Percentiles rank a stretch among this genome's conserved stretches.
Evolutionary conservation across 2,329 filamentous ascomycete genomes (phyloP).

Genomic region (Verticillium longisporum): DNA sequence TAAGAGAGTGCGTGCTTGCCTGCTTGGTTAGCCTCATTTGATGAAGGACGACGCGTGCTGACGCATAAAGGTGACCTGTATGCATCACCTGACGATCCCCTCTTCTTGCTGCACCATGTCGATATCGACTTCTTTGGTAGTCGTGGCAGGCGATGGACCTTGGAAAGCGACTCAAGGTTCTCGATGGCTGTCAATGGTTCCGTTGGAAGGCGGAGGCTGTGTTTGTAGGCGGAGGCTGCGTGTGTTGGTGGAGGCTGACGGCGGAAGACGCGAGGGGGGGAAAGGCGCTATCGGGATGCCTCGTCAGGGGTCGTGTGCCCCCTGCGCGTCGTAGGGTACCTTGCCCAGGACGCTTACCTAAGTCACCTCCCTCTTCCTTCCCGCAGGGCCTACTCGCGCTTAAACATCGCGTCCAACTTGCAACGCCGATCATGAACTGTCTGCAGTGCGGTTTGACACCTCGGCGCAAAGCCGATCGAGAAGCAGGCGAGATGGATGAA

Average conservation of each 20-base stretch:
- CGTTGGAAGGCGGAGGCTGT: neutral
- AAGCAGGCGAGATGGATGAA: neutral
- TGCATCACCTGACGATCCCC: constrained; percentile 16
- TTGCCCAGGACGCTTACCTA: too few relatives aligned
- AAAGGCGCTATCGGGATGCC: neutral
- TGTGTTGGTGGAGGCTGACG: neutral
- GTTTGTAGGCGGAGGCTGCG: too few relatives aligned
- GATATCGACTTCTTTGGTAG: constrained; percentile 17
- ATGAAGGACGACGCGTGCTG: neutral
- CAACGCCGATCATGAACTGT: too few relatives aligned
- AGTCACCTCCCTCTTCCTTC: neutral
- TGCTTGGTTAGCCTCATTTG: too few relatives aligned
- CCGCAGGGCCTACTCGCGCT: neutral
- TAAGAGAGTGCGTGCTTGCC: neutral
- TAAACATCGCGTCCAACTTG: neutral
- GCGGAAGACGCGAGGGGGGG: neutral
- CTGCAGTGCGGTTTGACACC: too few relatives aligned
- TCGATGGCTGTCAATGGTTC: neutral
- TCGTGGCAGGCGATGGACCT: constrained; percentile 19
- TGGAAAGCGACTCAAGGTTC: neutral
- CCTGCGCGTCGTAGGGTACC: too few relatives aligned
- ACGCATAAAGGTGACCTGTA: constrained; percentile 15
- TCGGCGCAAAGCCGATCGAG: too few relatives aligned
- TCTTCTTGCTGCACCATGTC: constrained; percentile 18
- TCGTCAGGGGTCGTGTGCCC: too few relatives aligned